Base-by-base conservation (phyloP, 495 filamentous ascomycete species). In the Xanthoparmelia taractica region DNA sequence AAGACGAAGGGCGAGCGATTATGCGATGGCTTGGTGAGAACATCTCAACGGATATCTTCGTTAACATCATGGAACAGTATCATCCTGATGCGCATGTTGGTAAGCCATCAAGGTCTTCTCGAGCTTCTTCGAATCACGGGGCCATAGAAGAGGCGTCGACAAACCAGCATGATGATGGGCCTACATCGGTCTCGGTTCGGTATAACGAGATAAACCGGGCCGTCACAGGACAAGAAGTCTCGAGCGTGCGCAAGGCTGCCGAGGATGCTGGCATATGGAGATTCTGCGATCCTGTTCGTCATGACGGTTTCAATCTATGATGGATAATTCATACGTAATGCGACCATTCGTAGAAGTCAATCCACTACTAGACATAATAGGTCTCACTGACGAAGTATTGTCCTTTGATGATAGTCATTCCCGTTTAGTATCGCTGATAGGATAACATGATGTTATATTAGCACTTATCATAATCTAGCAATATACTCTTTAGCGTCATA, bases 31-130 rank as follows among this genome's bases (percentile, higher is more conserved):
- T 92, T 37, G 87, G 84, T 0, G 73, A 76, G 60, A 80, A 89
- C 61, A 79, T 91, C 2, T 88, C 84, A 29, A 77, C 67, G 68
- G 88, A 91, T 72, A 73, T 86, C 23, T 90, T 88, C 72, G 79
- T 88, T 59, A 80, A 87, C 69, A 82, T 88, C 64, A 87, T 87
- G 88, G 87, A 91, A 75, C 88, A 91, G 74, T 92, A 91, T 70
- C 82, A 83, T 63, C 87, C 87, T 0, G 81, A 85, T 69, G 87
- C 88, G 15, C 82, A 92, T 78, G 87, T 91, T 5, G 89, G 89
- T 33, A 89, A 86, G 75, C 75, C 77, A 54, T 81, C 73, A 56
- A 78, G 79, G 57, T 66, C 65, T 2, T 66, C 66, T 13, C 65
- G 63, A 50, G 52, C 59, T 23, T 61, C 63, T 29, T 48, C 23